Evolutionary conservation across 768 basidiomycete genomes (phyloP), one percentile per base, ranked within the genome.

Genomic region (Cystofilobasidium capitatum): DNA sequence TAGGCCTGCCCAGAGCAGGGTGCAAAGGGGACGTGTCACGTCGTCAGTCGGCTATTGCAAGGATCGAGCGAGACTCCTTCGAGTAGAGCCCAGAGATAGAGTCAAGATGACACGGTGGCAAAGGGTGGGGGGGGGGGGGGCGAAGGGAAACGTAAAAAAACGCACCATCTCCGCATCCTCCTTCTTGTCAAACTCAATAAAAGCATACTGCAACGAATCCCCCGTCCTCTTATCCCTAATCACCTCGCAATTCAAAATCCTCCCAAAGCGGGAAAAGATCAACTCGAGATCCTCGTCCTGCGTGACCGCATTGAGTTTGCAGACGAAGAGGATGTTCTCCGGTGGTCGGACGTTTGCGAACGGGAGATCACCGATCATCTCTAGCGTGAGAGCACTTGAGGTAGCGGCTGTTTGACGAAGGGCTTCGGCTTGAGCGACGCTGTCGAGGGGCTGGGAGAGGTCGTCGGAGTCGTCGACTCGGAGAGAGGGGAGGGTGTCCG

Each of bases 341-440:
- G 96, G 96, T 0, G 96, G 96, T 51, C 92, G 85, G 51, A 99
- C 92, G 74, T 94, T 92, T 31, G 96, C 96, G 75, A 99, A 98
- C 0, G 96, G 96, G 62, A 98, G 80, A 78, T 99, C 96, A 37
- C 96, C 96, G 65, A 99, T 94, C 96, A 99, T 99, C 78, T 99
- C 96, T 60, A 99, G 83, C 5, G 96, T 98, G 44, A 99, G 80
- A 0, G 96, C 96, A 54, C 92, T 91, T 0, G 94, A 91, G 0
- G 84, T 85, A 0, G 96, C 94, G 0, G 92, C 91, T 62, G 88
- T 87, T 78, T 87, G 84, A n/a, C 92, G 85, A 29, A 88, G 84
- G 49, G 85, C 80, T 2, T 81, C 82, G 71, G 93, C 94, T 58
- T 85, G 85, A 69, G 93, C 88, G 70, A 91, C 91, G 71, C 90